Evolutionary conservation across 225 moss, liverwort and hornwort species (phyloP).

Genomic region (Bryum argenteum): DNA sequence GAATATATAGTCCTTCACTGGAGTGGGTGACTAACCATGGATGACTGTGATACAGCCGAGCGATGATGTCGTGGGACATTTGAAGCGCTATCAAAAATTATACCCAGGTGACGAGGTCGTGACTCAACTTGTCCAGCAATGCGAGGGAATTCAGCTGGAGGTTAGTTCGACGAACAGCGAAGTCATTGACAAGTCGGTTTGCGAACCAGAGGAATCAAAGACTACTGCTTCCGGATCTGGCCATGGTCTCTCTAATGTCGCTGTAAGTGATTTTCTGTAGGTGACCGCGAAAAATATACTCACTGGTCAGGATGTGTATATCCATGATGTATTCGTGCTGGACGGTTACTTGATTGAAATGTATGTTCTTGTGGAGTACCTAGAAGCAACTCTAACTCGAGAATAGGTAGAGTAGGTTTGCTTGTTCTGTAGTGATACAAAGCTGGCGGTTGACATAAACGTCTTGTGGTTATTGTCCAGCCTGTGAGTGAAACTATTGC

Average conservation of each 20-base stretch:
- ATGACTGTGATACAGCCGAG: slow-evolving; percentile 36
- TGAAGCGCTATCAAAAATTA: slow-evolving; percentile 38
- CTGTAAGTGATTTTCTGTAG: slow-evolving; percentile 21
- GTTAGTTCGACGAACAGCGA: slow-evolving; percentile 1
- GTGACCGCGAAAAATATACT: too few relatives aligned
- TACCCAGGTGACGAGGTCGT: slow-evolving; percentile 37
- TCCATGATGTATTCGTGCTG: too few relatives aligned
- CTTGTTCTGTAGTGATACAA: background rate
- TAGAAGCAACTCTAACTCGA: fast-evolving
- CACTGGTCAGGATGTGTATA: too few relatives aligned
- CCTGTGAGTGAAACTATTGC: background rate
- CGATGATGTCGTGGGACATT: slow-evolving; percentile 25
- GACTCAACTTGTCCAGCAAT: slow-evolving; percentile 37
- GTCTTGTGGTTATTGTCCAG: slow-evolving; percentile 21
- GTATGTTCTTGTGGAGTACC: too few relatives aligned
- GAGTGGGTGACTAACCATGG: slow-evolving; percentile 3
- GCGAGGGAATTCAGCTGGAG: slow-evolving; percentile 25
- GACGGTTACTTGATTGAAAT: background rate
- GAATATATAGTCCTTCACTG: too few relatives aligned
- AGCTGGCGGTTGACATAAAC: background rate
- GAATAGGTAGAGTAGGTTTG: background rate
- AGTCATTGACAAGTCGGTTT: slow-evolving; percentile 27
- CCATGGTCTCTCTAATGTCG: background rate
- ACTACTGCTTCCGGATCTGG: background rate
- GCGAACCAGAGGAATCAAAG: background rate